Conservation (phyloP, 2,329 filamentous ascomycete genomes). For the Cladobotryum protrusum region DNA sequence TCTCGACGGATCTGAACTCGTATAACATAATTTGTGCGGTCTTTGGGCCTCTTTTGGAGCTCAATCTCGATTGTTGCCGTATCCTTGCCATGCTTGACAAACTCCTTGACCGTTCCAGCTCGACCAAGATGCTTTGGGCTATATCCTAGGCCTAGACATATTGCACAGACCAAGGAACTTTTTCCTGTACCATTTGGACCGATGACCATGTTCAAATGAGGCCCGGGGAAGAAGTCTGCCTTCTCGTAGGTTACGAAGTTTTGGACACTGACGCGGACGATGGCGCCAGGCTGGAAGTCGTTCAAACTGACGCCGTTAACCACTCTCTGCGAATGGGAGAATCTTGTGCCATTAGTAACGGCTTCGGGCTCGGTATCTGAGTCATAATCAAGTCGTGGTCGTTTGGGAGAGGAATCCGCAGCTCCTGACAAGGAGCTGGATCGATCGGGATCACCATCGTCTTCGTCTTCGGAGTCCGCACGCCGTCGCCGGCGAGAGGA, state of each 20-base stretch:
- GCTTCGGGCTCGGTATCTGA: constrained; percentile 15
- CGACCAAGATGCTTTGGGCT: constrained; percentile 75
- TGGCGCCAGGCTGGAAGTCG: constrained; percentile 67
- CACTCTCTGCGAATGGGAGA: neutral
- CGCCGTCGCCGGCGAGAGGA: constrained; percentile 38
- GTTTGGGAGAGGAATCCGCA: constrained; percentile 29
- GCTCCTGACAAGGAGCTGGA: constrained; percentile 19
- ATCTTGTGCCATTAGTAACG: constrained; percentile 8
- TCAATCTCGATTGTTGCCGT: constrained; percentile 86
- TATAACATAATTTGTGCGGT: constrained; percentile 64
- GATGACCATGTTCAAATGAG: constrained; percentile 96
- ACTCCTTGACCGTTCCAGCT: constrained; percentile 78
- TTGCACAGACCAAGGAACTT: constrained; percentile 93
- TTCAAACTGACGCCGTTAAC: constrained; percentile 19
- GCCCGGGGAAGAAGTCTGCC: constrained; percentile 85
- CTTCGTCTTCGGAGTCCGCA: constrained; percentile 34
- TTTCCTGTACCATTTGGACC: constrained; percentile 98
- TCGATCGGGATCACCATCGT: constrained; percentile 11
- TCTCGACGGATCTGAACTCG: constrained; percentile 72
- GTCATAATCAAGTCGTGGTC: constrained; percentile 26
- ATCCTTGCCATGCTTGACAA: constrained; percentile 81
- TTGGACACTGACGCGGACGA: constrained; percentile 75
- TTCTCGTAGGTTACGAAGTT: constrained; percentile 95
- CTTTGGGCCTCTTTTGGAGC: constrained; percentile 58
- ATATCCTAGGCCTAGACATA: constrained; percentile 88